Evolutionary conservation across 108 stramenopile genomes (phyloP).

Genomic region (Cyclostephanos tholiformis): DNA sequence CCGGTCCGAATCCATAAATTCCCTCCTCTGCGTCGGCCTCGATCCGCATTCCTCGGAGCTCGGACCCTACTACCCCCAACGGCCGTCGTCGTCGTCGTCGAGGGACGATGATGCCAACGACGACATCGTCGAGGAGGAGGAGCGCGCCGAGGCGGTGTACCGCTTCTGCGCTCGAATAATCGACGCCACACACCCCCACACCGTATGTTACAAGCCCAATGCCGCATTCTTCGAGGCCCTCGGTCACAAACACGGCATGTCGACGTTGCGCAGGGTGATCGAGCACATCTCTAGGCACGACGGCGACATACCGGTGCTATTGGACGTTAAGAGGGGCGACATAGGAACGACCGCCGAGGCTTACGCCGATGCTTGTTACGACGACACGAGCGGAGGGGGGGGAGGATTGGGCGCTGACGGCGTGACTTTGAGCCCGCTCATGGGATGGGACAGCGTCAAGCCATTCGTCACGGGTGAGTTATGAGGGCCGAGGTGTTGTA

Average conservation of each 20-base stretch:
- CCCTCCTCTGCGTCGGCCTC: constrained; percentile 95
- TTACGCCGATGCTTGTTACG: constrained; percentile 92
- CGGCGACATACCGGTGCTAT: constrained; percentile 80
- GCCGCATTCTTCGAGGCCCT: constrained; percentile 98
- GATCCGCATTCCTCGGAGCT: constrained; percentile 92
- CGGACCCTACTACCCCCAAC: constrained; percentile 30
- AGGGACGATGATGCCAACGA: constrained; percentile 23
- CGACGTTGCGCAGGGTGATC: constrained; percentile 80
- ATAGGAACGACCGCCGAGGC: constrained; percentile 95
- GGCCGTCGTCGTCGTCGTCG: no score
- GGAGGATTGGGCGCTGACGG: constrained; percentile 77
- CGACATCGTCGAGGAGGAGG: constrained; percentile 35
- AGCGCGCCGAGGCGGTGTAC: constrained; percentile 78
- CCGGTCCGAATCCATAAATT: constrained; percentile 62
- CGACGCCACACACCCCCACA: constrained; percentile 77
- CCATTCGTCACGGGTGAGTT: constrained; percentile 90
- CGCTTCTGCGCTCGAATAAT: constrained; percentile 92
- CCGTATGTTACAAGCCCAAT: constrained; percentile 97
- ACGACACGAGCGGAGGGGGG: constrained; percentile 38
- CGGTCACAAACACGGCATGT: constrained; percentile 74
- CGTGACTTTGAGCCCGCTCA: constrained; percentile 93
- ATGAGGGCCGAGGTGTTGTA: no score
- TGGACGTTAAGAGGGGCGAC: constrained; percentile 98
- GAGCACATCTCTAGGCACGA: constrained; percentile 47
- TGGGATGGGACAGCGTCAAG: constrained; percentile 96